Base-by-base conservation (phyloP, 805 yeast genomes). In the Monosporozyma solicola region DNA sequence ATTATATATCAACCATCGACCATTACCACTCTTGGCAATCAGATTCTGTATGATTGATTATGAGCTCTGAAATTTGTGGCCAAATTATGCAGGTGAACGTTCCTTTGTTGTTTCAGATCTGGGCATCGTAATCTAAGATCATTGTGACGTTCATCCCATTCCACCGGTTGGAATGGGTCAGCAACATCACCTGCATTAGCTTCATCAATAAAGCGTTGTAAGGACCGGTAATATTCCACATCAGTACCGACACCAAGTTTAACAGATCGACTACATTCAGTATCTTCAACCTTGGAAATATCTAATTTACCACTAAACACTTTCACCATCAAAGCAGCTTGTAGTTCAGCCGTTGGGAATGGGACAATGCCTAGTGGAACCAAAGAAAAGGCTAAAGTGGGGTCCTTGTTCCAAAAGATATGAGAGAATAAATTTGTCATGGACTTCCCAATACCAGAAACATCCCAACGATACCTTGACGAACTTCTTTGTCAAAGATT, bases 301-400 rank as follows among this genome's bases (percentile, higher is more conserved):
- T 57, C 11, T 2, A 86, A 63, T 45, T 81, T 72, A 0, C 83
- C 83, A 4, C 79, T 65, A 69, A 85, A 80, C 2, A 82, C 80
- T 53, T 89, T 73, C 2, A 86, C 79, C 32, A 86, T 71, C 61
- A 83, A 76, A 7, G 82, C 73, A 0, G 85, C 88, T 62, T 87
- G 94, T 49, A 79, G 70, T 59, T 79, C 83, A 15, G 85, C 77
- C 1, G 78, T 69, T 51, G 87, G 74, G 55, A 83, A 82, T 5
- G 89, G 87, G 0, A 84, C 69, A 4, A 82, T 80, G 56, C 79
- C 77, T 41, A 80, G 72, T 2, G 87, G 85, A 15, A 83, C 67
- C 0, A 86, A 84, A 37, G 85, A 74, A 35, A 85, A 74, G 0
- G 82, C 81, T 33, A 88, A 60, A 1, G 86, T 78, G 0, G 90